These are phyloP conservation scores for Mycena albidolilacea DNA, from an alignment of 768 basidiomycete species.

Conservation along the genomic window DNA sequence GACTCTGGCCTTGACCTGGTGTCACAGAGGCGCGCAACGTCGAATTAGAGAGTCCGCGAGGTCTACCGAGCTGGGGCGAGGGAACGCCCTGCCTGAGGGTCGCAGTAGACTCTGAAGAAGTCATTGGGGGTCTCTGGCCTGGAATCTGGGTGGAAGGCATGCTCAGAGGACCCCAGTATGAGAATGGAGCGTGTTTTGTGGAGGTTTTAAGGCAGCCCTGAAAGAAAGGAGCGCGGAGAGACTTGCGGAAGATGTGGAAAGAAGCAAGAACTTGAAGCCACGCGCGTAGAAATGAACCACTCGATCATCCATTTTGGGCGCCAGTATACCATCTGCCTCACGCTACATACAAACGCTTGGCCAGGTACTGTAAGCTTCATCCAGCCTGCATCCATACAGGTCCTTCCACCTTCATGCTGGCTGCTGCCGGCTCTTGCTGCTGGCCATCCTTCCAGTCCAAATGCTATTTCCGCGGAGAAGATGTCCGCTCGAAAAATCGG, in stretches of 20 bases:
- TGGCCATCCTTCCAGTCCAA: neutral
- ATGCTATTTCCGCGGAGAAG: constrained; percentile 20
- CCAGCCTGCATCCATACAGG: neutral
- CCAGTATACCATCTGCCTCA: constrained; percentile 1
- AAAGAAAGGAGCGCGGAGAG: constrained; percentile 19
- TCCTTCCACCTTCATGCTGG: neutral
- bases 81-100: constrained; percentile 23
- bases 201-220: constrained; percentile 38
- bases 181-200: constrained; percentile 22
- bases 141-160: constrained; percentile 33
- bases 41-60: constrained; percentile 35
- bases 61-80: constrained; percentile 26
- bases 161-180: neutral
- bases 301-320: constrained; percentile 23
- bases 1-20: constrained; percentile 22
- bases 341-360: too few relatives aligned
- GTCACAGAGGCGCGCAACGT: constrained; percentile 25
- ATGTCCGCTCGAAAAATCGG: neutral
- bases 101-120: constrained; percentile 31
- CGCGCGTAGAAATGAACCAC: constrained; percentile 7
- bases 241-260: constrained; percentile 17
- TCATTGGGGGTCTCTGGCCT: constrained; percentile 23
- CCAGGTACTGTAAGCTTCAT: neutral
- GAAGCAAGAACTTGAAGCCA: constrained; percentile 8
- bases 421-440: neutral